Evolutionary conservation across 306 rosid genomes (phyloP).

Genomic region (Echinosophora koreensis): DNA sequence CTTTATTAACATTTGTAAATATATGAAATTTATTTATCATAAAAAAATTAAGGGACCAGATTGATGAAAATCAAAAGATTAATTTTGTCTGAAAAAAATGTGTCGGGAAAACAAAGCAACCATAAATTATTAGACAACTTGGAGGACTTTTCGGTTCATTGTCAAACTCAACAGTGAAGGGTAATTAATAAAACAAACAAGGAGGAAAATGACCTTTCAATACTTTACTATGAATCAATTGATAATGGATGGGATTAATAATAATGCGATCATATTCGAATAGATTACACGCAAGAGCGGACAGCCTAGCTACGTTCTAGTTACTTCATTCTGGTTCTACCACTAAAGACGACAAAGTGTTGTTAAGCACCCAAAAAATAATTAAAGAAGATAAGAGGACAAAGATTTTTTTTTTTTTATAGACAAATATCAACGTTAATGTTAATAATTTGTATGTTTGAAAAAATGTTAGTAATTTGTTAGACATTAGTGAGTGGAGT

Average conservation of each 20-base stretch:
- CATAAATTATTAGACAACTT: background rate
- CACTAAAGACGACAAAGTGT: background rate
- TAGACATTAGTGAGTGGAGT: too few relatives aligned
- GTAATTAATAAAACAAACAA: background rate
- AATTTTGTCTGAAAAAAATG: too few relatives aligned
- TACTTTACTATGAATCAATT: background rate
- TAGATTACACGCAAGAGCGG: background rate
- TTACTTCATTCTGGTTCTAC: background rate
- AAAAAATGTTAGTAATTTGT: too few relatives aligned
- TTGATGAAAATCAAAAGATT: too few relatives aligned
- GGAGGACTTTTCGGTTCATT: background rate
- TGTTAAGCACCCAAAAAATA: too few relatives aligned
- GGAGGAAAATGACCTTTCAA: background rate
- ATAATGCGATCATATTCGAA: background rate
- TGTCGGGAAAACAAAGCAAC: background rate
- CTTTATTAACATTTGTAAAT: too few relatives aligned
- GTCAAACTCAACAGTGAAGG: background rate
- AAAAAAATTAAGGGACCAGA: too few relatives aligned
- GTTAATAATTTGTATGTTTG: too few relatives aligned
- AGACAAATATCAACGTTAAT: too few relatives aligned
- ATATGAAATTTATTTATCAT: too few relatives aligned
- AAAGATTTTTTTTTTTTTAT: too few relatives aligned
- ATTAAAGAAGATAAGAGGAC: too few relatives aligned
- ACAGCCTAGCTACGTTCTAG: background rate
- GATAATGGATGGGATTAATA: background rate